Evolutionary conservation across 176 grass and related monocot species (phyloP).

Genomic region (Coix lacrymajobi): DNA sequence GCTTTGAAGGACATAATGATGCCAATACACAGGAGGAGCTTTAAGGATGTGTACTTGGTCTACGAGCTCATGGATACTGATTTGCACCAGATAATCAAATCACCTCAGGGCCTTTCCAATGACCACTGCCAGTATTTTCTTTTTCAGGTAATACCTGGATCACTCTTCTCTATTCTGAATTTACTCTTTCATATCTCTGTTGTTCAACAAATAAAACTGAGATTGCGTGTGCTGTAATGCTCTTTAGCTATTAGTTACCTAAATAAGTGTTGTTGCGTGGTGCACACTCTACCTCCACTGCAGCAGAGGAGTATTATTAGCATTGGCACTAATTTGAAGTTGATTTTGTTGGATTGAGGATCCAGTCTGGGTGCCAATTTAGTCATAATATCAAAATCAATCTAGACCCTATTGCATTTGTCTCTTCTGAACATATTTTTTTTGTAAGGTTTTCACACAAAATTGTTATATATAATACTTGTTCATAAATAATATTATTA

Average conservation of each 20-base stretch:
- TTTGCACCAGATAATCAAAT: constrained; percentile 69
- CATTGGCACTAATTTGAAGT: background rate
- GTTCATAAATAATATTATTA: background rate
- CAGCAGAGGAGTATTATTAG: background rate
- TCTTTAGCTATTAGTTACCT: background rate
- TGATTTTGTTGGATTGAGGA: background rate
- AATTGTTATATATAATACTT: background rate
- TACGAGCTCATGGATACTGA: constrained; percentile 66
- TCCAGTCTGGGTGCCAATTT: background rate
- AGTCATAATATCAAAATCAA: background rate
- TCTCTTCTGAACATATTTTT: background rate
- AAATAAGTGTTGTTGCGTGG: background rate
- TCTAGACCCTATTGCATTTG: background rate
- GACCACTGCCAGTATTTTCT: constrained; percentile 72
- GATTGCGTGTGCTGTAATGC: background rate
- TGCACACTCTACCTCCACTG: background rate
- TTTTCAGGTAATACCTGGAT: constrained; percentile 47
- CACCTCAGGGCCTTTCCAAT: constrained; percentile 53
- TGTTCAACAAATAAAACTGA: background rate
- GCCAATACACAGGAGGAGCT: constrained; percentile 49
- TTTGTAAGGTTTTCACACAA: background rate
- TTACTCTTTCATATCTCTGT: background rate
- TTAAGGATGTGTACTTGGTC: constrained; percentile 69
- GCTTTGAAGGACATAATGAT: constrained; percentile 76
- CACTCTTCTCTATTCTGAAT: background rate